These are phyloP conservation scores for Gonapodya prolifera DNA, from an alignment of 192 early-diverging fungal species.

Conservation along the genomic window DNA sequence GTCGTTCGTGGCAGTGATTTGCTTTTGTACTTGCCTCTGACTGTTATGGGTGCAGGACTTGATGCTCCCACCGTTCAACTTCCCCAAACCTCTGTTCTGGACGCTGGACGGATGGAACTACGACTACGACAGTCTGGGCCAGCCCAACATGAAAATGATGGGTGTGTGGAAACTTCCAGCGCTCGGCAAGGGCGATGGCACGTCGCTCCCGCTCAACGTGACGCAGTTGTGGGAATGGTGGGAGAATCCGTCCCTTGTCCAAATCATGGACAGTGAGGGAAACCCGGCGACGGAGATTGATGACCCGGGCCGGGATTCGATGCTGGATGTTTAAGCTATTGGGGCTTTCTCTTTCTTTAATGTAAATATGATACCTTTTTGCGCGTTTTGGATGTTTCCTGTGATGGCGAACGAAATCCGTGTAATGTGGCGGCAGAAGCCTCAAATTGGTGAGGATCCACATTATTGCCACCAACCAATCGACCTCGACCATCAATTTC, in stretches of 20 bases:
- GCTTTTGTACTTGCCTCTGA: no score
- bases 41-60: conserved; percentile 6
- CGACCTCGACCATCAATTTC: no score
- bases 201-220: not conserved
- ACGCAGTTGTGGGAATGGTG: not conserved
- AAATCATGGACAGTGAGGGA: not conserved
- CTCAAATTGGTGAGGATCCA: no score
- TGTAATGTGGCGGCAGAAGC: no score
- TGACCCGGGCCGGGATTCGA: not conserved
- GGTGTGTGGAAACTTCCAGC: not conserved
- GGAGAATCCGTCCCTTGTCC: not conserved
- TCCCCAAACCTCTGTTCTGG: conserved; percentile 16
- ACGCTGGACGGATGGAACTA: conserved; percentile 5
- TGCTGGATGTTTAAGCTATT: not conserved
- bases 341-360: not conserved
- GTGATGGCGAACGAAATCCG: no score
- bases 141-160: not conserved
- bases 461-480: no score
- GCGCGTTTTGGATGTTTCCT: no score
- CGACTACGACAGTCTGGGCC: not conserved
- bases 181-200: not conserved
- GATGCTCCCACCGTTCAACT: conserved; percentile 15
- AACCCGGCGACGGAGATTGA: not conserved
- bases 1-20: not conserved
- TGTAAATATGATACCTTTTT: no score